A percentile compares a stretch with the other conserved stretches of the same genome.
These are phyloP conservation scores for Neurospora sp. DNA, from an alignment of 495 filamentous ascomycete species.

Conservation along the genomic window DNA sequence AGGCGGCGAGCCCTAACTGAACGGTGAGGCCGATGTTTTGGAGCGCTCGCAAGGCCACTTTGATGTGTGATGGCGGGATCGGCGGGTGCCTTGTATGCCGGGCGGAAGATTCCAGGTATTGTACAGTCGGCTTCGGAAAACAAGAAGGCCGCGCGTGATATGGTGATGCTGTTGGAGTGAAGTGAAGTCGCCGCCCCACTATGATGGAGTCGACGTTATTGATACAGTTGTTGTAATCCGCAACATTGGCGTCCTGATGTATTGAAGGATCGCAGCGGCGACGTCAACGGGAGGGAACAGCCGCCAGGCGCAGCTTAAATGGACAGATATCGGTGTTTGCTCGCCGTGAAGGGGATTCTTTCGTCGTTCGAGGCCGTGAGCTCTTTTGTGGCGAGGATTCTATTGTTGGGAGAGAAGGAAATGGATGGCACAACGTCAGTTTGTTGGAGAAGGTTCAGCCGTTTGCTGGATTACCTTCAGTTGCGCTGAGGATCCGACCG, in stretches of 20 bases:
- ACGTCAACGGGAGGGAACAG: background rate
- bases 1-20: conserved; percentile 39
- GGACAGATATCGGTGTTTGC: background rate
- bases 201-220: background rate
- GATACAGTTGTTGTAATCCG: background rate
- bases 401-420: background rate
- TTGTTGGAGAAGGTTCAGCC: background rate
- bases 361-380: background rate
- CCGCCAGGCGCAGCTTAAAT: background rate
- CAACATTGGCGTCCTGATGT: background rate
- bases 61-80: conserved; percentile 11
- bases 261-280: background rate
- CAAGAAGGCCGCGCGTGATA: background rate
- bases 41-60: conserved; percentile 38
- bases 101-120: background rate
- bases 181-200: background rate
- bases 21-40: conserved; percentile 38
- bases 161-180: background rate
- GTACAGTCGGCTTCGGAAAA: background rate
- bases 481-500: background rate
- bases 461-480: background rate
- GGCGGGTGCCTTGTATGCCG: background rate
- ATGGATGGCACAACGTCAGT: background rate
- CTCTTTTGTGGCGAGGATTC: background rate
- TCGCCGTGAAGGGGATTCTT: background rate